These are phyloP conservation scores for Mycena amicta DNA, from an alignment of 768 basidiomycete genomes.

Conservation along the genomic window DNA sequence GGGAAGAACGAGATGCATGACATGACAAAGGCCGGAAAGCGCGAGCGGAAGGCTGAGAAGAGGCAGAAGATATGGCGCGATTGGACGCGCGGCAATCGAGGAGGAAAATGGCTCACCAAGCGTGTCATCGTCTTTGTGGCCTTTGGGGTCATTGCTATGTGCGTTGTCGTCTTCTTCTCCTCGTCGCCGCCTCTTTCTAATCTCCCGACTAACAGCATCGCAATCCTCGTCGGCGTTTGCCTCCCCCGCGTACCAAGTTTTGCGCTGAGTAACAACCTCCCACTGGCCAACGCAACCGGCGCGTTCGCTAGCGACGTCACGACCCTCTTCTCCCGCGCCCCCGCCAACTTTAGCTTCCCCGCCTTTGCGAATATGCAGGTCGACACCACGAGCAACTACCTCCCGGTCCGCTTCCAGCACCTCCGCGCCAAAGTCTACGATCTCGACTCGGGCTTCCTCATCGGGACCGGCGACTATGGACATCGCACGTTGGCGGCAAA, in stretches of 20 bases:
- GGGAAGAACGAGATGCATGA: conserved; percentile 71
- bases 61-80: conserved; percentile 65
- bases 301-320: conserved; percentile 58
- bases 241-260: conserved; percentile 83
- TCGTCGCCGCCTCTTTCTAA: neutral
- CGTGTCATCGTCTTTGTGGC: conserved; percentile 70
- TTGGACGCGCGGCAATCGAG: conserved; percentile 80
- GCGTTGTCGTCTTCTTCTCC: conserved; percentile 10
- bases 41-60: conserved; percentile 59
- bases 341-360: conserved; percentile 91
- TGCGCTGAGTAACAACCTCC: conserved; percentile 56
- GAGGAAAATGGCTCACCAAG: conserved; percentile 79
- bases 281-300: conserved; percentile 63
- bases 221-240: conserved; percentile 72
- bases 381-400: conserved; percentile 72
- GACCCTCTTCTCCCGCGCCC: conserved; percentile 68
- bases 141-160: conserved; percentile 54
- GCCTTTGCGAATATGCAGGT: conserved; percentile 74
- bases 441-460: conserved; percentile 59
- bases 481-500: conserved; percentile 66
- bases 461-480: conserved; percentile 70
- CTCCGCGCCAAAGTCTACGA: conserved; percentile 74
- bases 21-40: conserved; percentile 73
- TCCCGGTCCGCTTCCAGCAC: conserved; percentile 74
- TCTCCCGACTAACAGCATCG: conserved; percentile 46